Base-by-base conservation (phyloP, 2,329 filamentous ascomycete species). In the Microdochium bolleyi region DNA sequence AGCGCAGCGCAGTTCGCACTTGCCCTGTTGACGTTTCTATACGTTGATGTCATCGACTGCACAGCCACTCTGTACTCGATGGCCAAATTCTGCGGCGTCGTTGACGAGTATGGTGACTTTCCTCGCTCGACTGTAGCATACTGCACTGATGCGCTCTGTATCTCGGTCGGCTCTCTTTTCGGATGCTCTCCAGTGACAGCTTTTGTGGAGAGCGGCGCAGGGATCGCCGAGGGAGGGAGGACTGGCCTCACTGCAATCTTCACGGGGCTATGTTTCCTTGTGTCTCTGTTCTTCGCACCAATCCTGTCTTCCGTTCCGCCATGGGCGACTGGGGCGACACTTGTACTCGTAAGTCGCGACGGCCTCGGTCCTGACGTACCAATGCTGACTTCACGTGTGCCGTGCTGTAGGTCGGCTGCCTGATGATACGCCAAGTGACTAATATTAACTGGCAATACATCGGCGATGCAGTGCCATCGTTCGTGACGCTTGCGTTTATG, bases 81-180 rank as follows among this genome's bases (percentile, higher is more conserved):
- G 87, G 87, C 87, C 1, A 83, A 85, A 22, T 89, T 89, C 70
- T 84, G 81, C 56, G 82, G 83, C 25, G 78, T 80, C 48, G 81
- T 87, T 58, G 77, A 85, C 58, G 75, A 80, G 48, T 82, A 86
- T 2, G 83, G 85, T n/a, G 89, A 95, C 65, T 96, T 96, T 57
- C 89, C 92, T 51, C 85, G 89, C 41, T 92, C 88, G 2, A 89
- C 90, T 1, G 71, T 92, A 30, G 91, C 91, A 1, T 91, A 89
- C 66, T 86, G 80, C 60, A 82, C 80, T 3, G 87, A 91, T 58
- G 86, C 87, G 1, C 68, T 84, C 14, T 84, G 83, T 55, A 88
- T 90, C 57, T 87, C 85, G 1, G 79, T 90, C 49, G 85, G 85
- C 3, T 80, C 83, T 0, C 72, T 91, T 1, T 76, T 90, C 53